Percentiles rank a stretch among this genome's conserved stretches.
Conservation (phyloP, 2,329 filamentous ascomycete genomes). For the Cryphonectria radicalis region DNA sequence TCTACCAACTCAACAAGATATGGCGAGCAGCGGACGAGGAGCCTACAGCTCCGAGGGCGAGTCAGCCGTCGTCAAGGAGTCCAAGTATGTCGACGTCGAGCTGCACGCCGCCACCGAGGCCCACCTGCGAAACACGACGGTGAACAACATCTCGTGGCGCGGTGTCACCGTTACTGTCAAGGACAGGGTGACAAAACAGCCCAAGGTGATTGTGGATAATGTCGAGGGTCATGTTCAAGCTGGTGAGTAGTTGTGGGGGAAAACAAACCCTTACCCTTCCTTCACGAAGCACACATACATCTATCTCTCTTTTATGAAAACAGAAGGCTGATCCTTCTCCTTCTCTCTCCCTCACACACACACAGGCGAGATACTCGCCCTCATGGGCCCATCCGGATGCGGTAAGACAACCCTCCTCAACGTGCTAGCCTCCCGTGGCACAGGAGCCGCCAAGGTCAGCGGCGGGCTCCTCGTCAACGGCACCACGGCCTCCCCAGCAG, state of each 20-base stretch:
- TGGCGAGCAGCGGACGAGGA: conserved; percentile 25
- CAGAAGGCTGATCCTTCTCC: neutral
- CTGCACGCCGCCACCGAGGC: conserved; percentile 41
- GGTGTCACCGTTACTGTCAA: conserved; percentile 73
- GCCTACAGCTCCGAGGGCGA: conserved; percentile 31
- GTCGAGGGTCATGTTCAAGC: conserved; percentile 68
- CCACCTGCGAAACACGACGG: conserved; percentile 65
- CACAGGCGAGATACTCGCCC: conserved; percentile 71
- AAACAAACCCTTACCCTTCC: too few species aligned
- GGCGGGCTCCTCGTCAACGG: conserved; percentile 68
- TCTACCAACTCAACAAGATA: conserved; percentile 5
- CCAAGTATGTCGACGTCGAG: conserved; percentile 36
- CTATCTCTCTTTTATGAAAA: too few species aligned
- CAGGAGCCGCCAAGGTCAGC: conserved; percentile 57
- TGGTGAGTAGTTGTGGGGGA: conserved; percentile 43
- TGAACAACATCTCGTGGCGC: conserved; percentile 69
- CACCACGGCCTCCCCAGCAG: conserved; percentile 50
- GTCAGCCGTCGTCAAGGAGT: conserved; percentile 21
- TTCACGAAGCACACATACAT: too few species aligned
- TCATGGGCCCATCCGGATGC: conserved; percentile 77
- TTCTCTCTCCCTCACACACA: neutral
- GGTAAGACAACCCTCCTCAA: conserved; percentile 88
- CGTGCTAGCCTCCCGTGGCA: conserved; percentile 65
- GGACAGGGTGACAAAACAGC: conserved; percentile 68
- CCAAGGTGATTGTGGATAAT: conserved; percentile 65